Evolutionary conservation across 306 rosid genomes (phyloP).

Genomic region (Pueraria montana): DNA sequence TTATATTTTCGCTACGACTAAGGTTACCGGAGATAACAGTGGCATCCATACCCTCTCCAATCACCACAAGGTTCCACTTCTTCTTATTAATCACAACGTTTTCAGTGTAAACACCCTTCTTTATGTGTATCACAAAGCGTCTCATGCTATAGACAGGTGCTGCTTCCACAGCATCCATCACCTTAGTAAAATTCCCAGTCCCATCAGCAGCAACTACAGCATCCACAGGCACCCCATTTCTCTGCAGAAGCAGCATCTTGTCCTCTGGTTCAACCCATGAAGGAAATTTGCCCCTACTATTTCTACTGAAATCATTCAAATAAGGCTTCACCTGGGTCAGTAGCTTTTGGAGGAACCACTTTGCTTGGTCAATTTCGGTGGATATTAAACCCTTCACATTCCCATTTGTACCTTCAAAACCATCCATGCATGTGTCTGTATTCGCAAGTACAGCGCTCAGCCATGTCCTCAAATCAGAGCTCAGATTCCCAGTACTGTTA

Average conservation of each 20-base stretch:
- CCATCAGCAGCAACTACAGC: conserved; percentile 75
- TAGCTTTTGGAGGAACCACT: conserved; percentile 57
- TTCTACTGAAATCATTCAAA: background rate
- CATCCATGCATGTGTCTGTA: conserved; percentile 78
- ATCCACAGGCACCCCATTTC: conserved; percentile 48
- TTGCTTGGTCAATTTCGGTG: conserved; percentile 51
- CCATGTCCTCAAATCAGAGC: conserved; percentile 87
- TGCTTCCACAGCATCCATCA: conserved; percentile 68
- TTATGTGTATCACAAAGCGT: conserved; percentile 69
- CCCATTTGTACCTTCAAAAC: conserved; percentile 68
- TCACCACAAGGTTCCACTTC: conserved; percentile 78
- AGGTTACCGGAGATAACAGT: conserved; percentile 68
- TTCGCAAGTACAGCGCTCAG: conserved; percentile 68
- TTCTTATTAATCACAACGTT: conserved; percentile 74
- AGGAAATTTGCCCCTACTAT: conserved; percentile 47
- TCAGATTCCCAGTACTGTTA: conserved; percentile 68
- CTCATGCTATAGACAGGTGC: conserved; percentile 70
- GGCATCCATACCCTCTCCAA: conserved; percentile 75
- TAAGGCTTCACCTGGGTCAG: conserved; percentile 59
- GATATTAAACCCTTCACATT: conserved; percentile 51
- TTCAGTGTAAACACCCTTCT: conserved; percentile 70
- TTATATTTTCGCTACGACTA: conserved; percentile 56
- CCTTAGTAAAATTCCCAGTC: conserved; percentile 61
- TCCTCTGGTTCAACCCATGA: conserved; percentile 62
- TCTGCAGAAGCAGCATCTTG: conserved; percentile 46